Percentiles rank a stretch among this genome's conserved stretches.
Conservation (phyloP, 1,284 basidiomycete genomes). For the Cryptococcus sp. region DNA sequence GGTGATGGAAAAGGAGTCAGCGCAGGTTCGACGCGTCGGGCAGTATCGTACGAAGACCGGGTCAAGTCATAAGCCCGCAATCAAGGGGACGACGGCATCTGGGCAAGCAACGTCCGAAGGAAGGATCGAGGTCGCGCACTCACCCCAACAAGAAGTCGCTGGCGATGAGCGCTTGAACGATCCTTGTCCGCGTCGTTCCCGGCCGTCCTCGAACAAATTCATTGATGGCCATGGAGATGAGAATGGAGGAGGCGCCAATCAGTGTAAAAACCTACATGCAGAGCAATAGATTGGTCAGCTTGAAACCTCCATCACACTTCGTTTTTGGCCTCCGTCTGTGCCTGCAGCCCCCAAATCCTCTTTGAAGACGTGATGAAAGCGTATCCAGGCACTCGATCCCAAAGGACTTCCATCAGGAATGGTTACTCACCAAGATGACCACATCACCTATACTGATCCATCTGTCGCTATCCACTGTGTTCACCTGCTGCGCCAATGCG, state of each 20-base stretch:
- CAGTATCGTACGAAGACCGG: too few relatives aligned
- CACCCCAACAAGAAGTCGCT: slow-evolving; percentile 49
- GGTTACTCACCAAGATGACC: slow-evolving; percentile 39
- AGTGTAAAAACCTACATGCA: slow-evolving; percentile 36
- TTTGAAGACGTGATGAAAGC: background rate
- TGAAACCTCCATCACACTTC: background rate
- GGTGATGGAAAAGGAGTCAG: background rate
- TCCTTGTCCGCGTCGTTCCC: slow-evolving; percentile 46
- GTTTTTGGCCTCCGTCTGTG: background rate
- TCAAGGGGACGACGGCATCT: too few relatives aligned
- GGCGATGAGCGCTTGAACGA: slow-evolving; percentile 50
- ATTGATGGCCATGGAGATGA: slow-evolving; percentile 36
- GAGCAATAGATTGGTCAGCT: background rate
- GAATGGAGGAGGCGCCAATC: slow-evolving; percentile 37
- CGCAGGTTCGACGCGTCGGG: too few relatives aligned
- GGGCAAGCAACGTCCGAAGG: background rate
- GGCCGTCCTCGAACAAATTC: slow-evolving; percentile 39
- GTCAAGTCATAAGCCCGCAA: too few relatives aligned
- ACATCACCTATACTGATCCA: slow-evolving; percentile 47
- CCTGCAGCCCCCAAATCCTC: background rate
- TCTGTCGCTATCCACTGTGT: slow-evolving; percentile 22
- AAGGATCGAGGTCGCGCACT: slow-evolving; percentile 7
- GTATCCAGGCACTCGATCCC: background rate
- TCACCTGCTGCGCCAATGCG: slow-evolving; percentile 13
- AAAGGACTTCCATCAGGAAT: background rate